Conservation (phyloP, 176 grass and related monocot species). For the Musa schizocarpa region DNA sequence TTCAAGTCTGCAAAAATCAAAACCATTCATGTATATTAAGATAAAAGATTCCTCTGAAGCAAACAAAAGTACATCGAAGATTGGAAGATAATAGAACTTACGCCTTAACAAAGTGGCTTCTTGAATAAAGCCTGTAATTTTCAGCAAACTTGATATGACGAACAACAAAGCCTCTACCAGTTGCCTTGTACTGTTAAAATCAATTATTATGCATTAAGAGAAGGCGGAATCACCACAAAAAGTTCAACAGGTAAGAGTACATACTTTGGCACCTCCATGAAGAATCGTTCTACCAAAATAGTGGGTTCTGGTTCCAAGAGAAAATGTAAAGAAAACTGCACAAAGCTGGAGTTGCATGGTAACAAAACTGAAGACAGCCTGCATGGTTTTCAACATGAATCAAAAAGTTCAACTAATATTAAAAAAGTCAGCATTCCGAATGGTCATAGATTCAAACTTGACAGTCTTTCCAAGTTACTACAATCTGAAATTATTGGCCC, state of each 20-base stretch:
- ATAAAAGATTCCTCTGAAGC: neutral
- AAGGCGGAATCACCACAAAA: slow-evolving; percentile 15
- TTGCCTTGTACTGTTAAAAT: slow-evolving; percentile 70
- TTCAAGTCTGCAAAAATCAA: slow-evolving; percentile 60
- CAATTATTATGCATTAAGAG: slow-evolving; percentile 15
- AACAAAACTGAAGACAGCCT: slow-evolving; percentile 85
- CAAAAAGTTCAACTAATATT: neutral
- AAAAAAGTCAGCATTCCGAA: neutral
- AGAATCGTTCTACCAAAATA: slow-evolving; percentile 98
- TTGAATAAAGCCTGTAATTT: slow-evolving; percentile 89
- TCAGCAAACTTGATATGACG: slow-evolving; percentile 90
- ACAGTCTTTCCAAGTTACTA: too few species aligned
- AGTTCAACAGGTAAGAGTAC: neutral
- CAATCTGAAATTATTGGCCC: too few species aligned
- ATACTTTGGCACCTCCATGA: slow-evolving; percentile 91
- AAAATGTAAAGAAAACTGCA: slow-evolving; percentile 95
- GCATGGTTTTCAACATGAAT: slow-evolving; percentile 20
- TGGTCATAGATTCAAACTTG: too few species aligned
- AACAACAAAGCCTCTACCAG: slow-evolving; percentile 96
- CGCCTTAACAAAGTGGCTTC: slow-evolving; percentile 99
- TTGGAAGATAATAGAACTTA: slow-evolving; percentile 22
- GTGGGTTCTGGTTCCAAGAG: slow-evolving; percentile 93
- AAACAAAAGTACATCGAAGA: neutral
- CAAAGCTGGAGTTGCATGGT: slow-evolving; percentile 97
- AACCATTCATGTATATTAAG: slow-evolving; percentile 6